Conservation (phyloP, 225 moss, liverwort and hornwort species). For the Polytrichum formosum region DNA sequence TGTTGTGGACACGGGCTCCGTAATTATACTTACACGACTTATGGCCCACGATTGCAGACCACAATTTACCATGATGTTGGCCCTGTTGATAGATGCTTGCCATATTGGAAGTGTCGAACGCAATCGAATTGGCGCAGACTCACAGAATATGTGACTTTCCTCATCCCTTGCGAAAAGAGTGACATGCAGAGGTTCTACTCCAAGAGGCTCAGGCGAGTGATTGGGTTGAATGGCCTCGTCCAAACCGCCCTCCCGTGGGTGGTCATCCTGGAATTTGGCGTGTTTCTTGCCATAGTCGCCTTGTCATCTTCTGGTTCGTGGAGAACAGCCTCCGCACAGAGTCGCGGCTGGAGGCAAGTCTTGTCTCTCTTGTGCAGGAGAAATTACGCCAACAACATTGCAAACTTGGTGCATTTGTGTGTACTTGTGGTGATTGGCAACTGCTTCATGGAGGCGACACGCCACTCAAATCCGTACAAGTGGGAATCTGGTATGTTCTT, state of each 20-base stretch:
- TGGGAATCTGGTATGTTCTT: background rate
- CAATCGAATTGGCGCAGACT: background rate
- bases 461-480: background rate
- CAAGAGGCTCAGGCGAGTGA: background rate
- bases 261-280: background rate
- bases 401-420: background rate
- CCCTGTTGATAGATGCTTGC: background rate
- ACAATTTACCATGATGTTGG: background rate
- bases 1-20: background rate
- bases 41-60: background rate
- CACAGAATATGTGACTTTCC: background rate
- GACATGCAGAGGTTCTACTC: background rate
- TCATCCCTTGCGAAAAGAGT: background rate
- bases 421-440: background rate
- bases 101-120: background rate
- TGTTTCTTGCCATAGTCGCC: background rate
- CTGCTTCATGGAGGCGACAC: background rate
- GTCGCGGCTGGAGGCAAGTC: background rate
- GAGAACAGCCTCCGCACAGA: background rate
- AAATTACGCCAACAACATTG: background rate
- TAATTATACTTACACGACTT: background rate
- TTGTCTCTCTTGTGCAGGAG: background rate
- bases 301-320: background rate
- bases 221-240: background rate
- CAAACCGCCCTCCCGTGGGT: background rate